These are phyloP conservation scores for Xylariaceae sp. DNA, from an alignment of 2,329 filamentous ascomycete species.

Conservation along the genomic window DNA sequence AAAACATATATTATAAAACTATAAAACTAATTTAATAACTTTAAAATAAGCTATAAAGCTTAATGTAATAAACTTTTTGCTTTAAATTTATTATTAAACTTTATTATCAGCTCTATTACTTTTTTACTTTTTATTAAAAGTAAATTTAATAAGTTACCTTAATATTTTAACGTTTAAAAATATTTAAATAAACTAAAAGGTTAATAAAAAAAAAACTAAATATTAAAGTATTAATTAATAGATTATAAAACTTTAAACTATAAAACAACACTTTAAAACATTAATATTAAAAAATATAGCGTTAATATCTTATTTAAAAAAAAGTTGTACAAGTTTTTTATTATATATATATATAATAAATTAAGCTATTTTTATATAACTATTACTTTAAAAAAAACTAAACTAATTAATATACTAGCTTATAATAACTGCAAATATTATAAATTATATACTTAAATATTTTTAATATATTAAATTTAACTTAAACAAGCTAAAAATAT, in stretches of 20 bases:
- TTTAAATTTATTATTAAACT: neutral
- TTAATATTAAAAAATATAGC: neutral
- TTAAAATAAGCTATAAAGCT: neutral
- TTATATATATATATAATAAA: neutral
- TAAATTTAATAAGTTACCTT: neutral
- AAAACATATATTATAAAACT: neutral
- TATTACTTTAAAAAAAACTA: neutral
- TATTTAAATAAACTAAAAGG: neutral
- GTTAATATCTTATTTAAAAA: neutral
- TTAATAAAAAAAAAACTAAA: neutral
- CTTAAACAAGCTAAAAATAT: neutral
- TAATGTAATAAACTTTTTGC: no score
- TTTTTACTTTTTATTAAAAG: neutral
- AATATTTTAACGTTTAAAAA: neutral
- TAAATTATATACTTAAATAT: neutral
- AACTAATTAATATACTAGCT: neutral
- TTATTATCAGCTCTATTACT: neutral
- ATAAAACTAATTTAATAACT: neutral
- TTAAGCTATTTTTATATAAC: neutral
- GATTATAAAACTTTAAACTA: neutral
- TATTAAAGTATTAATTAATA: neutral
- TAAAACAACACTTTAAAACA: neutral
- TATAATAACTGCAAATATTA: neutral
- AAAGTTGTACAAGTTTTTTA: neutral
- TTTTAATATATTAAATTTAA: conserved; percentile 3